Evolutionary conservation across 805 yeast species (phyloP).

Genomic region (Wilhelminamyces savonicus): DNA sequence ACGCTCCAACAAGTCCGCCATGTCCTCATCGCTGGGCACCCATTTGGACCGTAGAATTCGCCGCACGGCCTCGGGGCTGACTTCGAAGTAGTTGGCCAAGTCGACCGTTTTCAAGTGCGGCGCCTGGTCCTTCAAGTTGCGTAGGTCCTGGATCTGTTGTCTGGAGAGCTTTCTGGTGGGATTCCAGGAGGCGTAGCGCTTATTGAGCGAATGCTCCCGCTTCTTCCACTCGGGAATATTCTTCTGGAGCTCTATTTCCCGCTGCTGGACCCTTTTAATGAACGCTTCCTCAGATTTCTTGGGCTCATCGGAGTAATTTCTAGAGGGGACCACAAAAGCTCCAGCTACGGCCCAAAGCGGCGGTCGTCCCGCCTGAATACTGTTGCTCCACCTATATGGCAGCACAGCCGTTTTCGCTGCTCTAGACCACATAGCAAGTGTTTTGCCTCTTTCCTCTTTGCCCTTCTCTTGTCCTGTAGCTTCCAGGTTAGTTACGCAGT

Average conservation of each 20-base stretch:
- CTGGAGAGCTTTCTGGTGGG: slow-evolving; percentile 65
- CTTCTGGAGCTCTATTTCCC: slow-evolving; percentile 37
- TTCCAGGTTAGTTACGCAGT: too few species aligned
- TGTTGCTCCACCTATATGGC: too few species aligned
- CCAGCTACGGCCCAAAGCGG: too few species aligned
- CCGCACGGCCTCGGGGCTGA: slow-evolving; percentile 79
- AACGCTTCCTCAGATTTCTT: slow-evolving; percentile 7
- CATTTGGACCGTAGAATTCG: slow-evolving; percentile 74
- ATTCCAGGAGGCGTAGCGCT: slow-evolving; percentile 62
- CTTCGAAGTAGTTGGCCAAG: slow-evolving; percentile 55
- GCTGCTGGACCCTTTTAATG: slow-evolving; percentile 8
- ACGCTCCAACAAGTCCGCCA: slow-evolving; percentile 37
- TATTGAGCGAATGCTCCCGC: slow-evolving; percentile 56
- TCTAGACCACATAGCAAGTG: too few species aligned
- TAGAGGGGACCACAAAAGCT: too few species aligned
- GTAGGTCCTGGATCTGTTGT: slow-evolving; percentile 60
- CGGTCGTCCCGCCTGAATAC: too few species aligned
- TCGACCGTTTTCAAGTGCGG: slow-evolving; percentile 60
- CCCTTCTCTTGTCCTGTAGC: too few species aligned
- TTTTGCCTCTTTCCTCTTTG: too few species aligned
- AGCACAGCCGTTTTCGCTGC: too few species aligned
- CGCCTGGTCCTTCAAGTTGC: slow-evolving; percentile 44
- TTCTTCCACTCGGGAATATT: slow-evolving; percentile 54
- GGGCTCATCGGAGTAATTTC: too few species aligned
- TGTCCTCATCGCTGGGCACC: slow-evolving; percentile 59